Evolutionary conservation across 495 filamentous ascomycete genomes (phyloP), one percentile per base, ranked within the genome.

Genomic region (Cenococcum geophilum): DNA sequence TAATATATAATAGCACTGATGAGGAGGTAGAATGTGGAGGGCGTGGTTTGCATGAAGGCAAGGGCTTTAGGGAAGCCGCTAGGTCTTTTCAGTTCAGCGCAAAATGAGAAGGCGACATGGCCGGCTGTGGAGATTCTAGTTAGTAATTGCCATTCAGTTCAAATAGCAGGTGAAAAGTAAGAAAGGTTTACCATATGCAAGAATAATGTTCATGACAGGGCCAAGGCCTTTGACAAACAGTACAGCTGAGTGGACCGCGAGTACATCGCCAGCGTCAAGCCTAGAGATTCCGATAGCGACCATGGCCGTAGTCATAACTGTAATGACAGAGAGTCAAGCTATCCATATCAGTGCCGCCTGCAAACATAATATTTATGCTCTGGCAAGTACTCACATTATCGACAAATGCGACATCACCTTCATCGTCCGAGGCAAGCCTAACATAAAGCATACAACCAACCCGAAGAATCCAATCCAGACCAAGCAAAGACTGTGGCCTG

Each of bases 31-130:
- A 91, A 80, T 60, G 75, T 64, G 36, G 84, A 86, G 66, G 89
- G 86, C 53, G 82, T 80, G 60, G 77, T 61, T 63, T 88, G 86
- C 2, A 89, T 82, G 57, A 83, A 69, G 60, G 78, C 78, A 36
- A 91, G 80, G 1, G 87, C 80, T 70, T 67, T 65, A 0, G 40
- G 21, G 56, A 61, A 64, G 67, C 89, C 82, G 45, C 73, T 67
- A 0, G 87, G 87, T 0, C 81, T 79, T 66, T 86, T 81, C 80
- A 92, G 86, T 71, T 92, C 89, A 60, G 86, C 82, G 68, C 89
- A 87, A 68, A 92, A 84, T 58, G 78, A 81, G 76, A 92, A 88
- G 76, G 86, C 81, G 68, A 88, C 76, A 76, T 89, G 80, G 61
- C 86, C 76, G 77, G 86, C 78, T 76, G 40, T 54, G 11, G 59